A percentile compares a stretch with the other conserved stretches of the same genome.
These are phyloP conservation scores for Cubamyces lactineus DNA, from an alignment of 768 basidiomycete species.

Conservation along the genomic window DNA sequence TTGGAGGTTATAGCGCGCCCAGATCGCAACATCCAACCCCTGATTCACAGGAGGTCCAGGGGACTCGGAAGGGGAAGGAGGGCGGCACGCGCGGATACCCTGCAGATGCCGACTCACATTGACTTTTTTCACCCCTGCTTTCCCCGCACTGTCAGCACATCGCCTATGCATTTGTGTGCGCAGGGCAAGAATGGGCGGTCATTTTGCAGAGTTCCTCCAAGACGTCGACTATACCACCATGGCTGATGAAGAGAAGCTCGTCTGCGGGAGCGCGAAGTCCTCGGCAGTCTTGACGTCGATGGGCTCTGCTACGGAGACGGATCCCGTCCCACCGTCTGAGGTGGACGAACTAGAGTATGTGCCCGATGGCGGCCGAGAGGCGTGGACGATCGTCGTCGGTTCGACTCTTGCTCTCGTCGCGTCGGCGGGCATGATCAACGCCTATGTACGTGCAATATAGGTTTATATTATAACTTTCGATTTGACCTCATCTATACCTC, in stretches of 20 bases:
- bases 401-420: conserved; percentile 27
- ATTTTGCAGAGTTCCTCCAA: no score
- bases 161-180: no score
- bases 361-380: conserved; percentile 34
- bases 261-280: not conserved
- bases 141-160: no score
- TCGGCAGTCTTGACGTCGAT: not conserved
- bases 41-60: no score
- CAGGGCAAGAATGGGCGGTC: no score
- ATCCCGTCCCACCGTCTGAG: not conserved
- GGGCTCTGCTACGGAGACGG: not conserved
- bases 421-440: conserved; percentile 27
- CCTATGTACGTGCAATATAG: conserved; percentile 18
- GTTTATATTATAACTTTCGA: not conserved
- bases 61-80: no score
- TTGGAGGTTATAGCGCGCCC: no score
- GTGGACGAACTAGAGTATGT: conserved; percentile 3
- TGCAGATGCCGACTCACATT: no score
- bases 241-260: not conserved
- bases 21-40: no score
- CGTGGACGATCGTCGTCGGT: conserved; percentile 31
- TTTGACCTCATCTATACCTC: not conserved
- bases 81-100: no score
- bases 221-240: not conserved
- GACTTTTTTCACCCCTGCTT: no score